Evolutionary conservation across 371 early-diverging fungal species (phyloP), one percentile per base, ranked within the genome.

Genomic region (Capillidium rhysosporum): DNA sequence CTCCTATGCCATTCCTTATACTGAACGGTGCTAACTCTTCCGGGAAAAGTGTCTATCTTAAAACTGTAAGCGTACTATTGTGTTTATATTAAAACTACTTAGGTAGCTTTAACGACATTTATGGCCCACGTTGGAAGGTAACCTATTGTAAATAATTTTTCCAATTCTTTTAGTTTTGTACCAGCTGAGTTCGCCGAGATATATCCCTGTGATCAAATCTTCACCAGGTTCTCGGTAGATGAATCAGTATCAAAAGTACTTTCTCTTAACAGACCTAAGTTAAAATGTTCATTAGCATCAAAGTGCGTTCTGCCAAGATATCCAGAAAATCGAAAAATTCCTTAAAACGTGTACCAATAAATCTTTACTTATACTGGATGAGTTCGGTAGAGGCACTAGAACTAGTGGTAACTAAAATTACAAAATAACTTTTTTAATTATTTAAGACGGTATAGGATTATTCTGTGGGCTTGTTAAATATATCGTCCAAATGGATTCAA

Each of bases 361-460:
- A 21, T 52, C 52, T n/a, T 24, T 52, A 14, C 4, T 52, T 5
- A 10, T 52, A 9, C 41, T 52, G 8, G 52, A 52, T 40, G 52
- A 52, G 34, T 52, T 52, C n/a, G 52, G 52, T 25, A 52, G 34
- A 41, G 52, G 52, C n/a, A 52, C 52, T 18, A 52, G 18, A 14
- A 52, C 34, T 2, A 7, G 26, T 16, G 52, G 52, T 52, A 21
- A 18, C 16, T 18, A 43, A 20, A 29, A 18, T 7, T 18, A 18
- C 31, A 20, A 34, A 0, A 31, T 12, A 2, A 20, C 14, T 28
- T 5, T 20, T 49, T n/a, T 49, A 10, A 49, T 14, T 7, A 20
- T 20, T 38, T 23, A 10, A 52, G 52, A 52, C 23, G 52, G 52
- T 16, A 52, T 52, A 9, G 52, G 52, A 23, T 9, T 52, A 25